Base-by-base conservation (phyloP, 331 rosid genomes). In the Telfairia occidentalis region DNA sequence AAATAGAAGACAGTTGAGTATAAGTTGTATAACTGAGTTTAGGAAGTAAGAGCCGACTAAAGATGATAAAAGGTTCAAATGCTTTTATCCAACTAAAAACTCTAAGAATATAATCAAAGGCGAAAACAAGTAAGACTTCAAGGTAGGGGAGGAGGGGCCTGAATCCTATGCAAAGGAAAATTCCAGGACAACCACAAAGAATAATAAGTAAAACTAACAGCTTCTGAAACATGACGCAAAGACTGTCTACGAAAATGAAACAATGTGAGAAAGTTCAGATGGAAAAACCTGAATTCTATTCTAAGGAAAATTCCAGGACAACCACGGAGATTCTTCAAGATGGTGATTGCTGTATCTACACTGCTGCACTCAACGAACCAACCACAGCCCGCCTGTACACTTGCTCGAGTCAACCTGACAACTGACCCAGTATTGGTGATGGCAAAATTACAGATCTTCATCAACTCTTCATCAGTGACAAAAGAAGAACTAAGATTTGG, bases 281-380 rank as follows among this genome's bases (percentile, higher is more conserved):
- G 23, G 48, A 63, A 74, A 42, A 34, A 90, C 96, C 96, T 88
- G 90, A 88, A 90, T 81, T 90, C 91, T 70, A 88, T 82, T 78
- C 81, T 87, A 81, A 90, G 86, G 87, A 90, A 90, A 65, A 82
- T 77, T 74, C 88, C 96, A 64, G 96, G 89, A 76, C 90, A 88
- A 71, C 81, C 76, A 35, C 89, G 88, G 57, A 90, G 88, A 78
- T 83, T 88, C 87, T 83, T 88, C 76, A 90, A 71, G 72, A 83
- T 37, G 43, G 88, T 77, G 75, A 81, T 80, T 21, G 92, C 96
- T 40, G 87, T 87, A 71, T 88, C 92, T 7, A 86, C 79, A 78
- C 84, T 88, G 83, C 82, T 86, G 81, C 91, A 90, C 76, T 90
- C 96, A 38, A 88, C 88, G 82, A 86, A 82, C 96, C 96, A 90